A percentile compares a stretch with the other conserved stretches of the same genome.
Conservation (phyloP, 495 filamentous ascomycete genomes). For the Hypoxylon cercidicola region DNA sequence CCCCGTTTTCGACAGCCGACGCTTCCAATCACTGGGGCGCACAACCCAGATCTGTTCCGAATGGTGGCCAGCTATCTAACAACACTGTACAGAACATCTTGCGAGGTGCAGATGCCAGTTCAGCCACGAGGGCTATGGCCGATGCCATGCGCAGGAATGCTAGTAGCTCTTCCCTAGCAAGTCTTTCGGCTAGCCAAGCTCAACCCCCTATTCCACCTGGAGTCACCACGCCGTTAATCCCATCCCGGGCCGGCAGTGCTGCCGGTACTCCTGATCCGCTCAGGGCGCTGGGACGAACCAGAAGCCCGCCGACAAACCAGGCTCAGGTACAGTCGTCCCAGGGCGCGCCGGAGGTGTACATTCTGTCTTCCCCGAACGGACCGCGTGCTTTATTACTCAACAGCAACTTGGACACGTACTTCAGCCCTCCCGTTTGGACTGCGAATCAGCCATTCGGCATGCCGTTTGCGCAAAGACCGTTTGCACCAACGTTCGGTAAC, state of each 20-base stretch:
- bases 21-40: neutral
- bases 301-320: slow-evolving; percentile 25
- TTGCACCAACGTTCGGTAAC: slow-evolving; percentile 14
- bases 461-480: slow-evolving; percentile 22
- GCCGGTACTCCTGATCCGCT: slow-evolving; percentile 56
- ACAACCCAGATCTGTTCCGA: slow-evolving; percentile 28
- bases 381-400: slow-evolving; percentile 68
- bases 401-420: slow-evolving; percentile 55
- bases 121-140: slow-evolving; percentile 53
- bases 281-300: slow-evolving; percentile 37
- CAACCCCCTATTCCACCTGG: slow-evolving; percentile 53
- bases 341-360: slow-evolving; percentile 63
- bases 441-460: slow-evolving; percentile 17
- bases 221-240: slow-evolving; percentile 53
- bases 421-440: slow-evolving; percentile 46
- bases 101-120: slow-evolving; percentile 53
- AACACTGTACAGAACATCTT: slow-evolving; percentile 54
- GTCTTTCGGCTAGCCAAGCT: slow-evolving; percentile 43
- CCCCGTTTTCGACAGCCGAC: slow-evolving; percentile 23
- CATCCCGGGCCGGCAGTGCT: slow-evolving; percentile 52
- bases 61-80: slow-evolving; percentile 39
- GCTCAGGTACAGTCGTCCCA: slow-evolving; percentile 30
- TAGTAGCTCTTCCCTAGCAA: slow-evolving; percentile 53
- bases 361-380: slow-evolving; percentile 69
- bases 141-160: slow-evolving; percentile 61